phyloP scores from a whole-genome alignment of 2,329 filamentous ascomycete species.

The Elsinoe arachidis region DNA sequence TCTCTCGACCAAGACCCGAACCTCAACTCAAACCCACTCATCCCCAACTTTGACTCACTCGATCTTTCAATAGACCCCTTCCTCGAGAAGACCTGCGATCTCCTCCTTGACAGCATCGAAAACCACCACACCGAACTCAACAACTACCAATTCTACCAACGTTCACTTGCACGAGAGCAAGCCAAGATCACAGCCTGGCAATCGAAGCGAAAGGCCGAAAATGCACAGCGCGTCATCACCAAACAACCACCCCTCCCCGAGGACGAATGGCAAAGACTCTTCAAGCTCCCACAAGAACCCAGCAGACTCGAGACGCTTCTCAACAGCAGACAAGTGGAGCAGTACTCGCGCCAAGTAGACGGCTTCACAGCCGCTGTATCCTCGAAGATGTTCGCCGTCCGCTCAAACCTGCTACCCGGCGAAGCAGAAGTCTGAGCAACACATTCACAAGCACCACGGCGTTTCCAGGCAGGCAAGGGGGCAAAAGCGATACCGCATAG shows the following conservation, averaged over 20 bases:
- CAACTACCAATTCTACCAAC: constrained; percentile 97
- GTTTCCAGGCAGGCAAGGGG: neutral
- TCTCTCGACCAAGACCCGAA: constrained; percentile 61
- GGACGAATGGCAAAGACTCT: constrained; percentile 96
- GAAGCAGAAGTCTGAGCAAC: constrained; percentile 27
- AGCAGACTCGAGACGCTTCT: constrained; percentile 88
- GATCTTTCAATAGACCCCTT: constrained; percentile 94
- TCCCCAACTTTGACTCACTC: constrained; percentile 81
- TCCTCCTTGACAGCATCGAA: constrained; percentile 93
- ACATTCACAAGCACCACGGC: neutral
- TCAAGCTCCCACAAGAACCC: constrained; percentile 94
- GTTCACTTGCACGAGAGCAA: constrained; percentile 87
- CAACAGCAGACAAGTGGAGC: constrained; percentile 91
- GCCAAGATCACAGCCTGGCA: constrained; percentile 96
- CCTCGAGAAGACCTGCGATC: constrained; percentile 95
- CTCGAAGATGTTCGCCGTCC: constrained; percentile 96
- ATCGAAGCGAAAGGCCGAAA: constrained; percentile 92
- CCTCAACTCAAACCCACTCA: constrained; percentile 55
- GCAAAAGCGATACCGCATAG: constrained; percentile 5
- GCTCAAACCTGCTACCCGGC: constrained; percentile 56
- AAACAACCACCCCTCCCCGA: constrained; percentile 87
- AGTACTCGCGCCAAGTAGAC: constrained; percentile 95
- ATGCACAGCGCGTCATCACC: constrained; percentile 69
- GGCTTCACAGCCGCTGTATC: constrained; percentile 86
- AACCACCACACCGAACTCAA: constrained; percentile 97